These are phyloP conservation scores for Dendryphion nanum DNA, from an alignment of 2,329 filamentous ascomycete species.

Conservation along the genomic window DNA sequence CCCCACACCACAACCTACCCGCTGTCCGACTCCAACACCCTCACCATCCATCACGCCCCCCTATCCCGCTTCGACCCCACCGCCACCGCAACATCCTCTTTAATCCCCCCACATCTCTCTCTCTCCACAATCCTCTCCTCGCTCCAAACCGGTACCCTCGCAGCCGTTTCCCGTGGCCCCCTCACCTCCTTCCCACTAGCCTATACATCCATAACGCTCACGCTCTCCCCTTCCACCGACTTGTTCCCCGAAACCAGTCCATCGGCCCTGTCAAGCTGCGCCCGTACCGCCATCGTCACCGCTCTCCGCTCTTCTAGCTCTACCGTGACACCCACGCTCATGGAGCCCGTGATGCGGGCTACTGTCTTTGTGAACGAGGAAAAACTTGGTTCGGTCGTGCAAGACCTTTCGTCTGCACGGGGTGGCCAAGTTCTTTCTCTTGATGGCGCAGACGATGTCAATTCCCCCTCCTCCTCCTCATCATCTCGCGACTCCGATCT, in stretches of 20 bases:
- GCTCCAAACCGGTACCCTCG: constrained; percentile 76
- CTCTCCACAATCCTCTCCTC: constrained; percentile 49
- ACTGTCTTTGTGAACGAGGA: constrained; percentile 83
- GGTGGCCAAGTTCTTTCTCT: constrained; percentile 74
- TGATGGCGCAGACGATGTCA: constrained; percentile 36
- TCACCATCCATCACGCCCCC: constrained; percentile 56
- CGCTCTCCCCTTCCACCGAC: constrained; percentile 64
- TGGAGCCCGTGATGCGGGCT: constrained; percentile 93
- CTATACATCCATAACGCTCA: constrained; percentile 68
- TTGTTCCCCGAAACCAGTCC: constrained; percentile 67
- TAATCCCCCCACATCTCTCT: constrained; percentile 56
- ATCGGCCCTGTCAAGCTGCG: constrained; percentile 66
- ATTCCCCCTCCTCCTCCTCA: constrained; percentile 5
- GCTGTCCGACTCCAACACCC: constrained; percentile 66
- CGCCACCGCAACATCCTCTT: constrained; percentile 38
- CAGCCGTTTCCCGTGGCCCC: constrained; percentile 82
- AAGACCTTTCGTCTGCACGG: constrained; percentile 72
- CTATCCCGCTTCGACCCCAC: constrained; percentile 41
- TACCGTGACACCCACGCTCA: constrained; percentile 60
- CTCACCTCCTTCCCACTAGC: constrained; percentile 78
- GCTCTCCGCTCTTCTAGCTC: constrained; percentile 65
- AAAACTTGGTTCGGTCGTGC: constrained; percentile 76
- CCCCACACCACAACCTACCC: constrained; percentile 28
- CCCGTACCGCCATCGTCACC: constrained; percentile 60
- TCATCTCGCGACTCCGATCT: constrained; percentile 27